Evolutionary conservation across 345 rosid species (phyloP).

Genomic region (Eucalyptus pauciflora): DNA sequence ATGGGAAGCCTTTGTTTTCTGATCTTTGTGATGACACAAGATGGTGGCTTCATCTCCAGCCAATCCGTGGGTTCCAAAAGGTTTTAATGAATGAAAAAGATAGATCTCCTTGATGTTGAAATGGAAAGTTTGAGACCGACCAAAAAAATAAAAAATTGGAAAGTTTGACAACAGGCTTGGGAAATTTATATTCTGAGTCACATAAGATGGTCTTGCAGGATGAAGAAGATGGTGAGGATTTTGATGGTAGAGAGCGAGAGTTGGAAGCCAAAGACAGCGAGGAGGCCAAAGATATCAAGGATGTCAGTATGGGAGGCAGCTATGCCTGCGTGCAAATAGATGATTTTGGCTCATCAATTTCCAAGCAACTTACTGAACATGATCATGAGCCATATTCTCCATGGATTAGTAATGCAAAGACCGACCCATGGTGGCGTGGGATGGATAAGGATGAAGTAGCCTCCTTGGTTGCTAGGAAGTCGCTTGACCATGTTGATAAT

Average conservation of each 20-base stretch:
- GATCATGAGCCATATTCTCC: constrained; percentile 42
- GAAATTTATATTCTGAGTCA: constrained; percentile 6
- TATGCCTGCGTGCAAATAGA: constrained; percentile 23
- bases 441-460: constrained; percentile 77
- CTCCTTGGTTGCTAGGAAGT: constrained; percentile 68
- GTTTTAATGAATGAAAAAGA: constrained; percentile 35
- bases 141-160: not conserved
- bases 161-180: constrained; percentile 8
- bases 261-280: constrained; percentile 3
- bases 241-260: constrained; percentile 2
- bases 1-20: constrained; percentile 30
- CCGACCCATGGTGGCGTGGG: constrained; percentile 78
- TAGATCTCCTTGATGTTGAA: constrained; percentile 37
- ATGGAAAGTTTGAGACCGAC: constrained; percentile 4
- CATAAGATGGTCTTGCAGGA: not conserved
- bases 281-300: constrained; percentile 25
- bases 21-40: constrained; percentile 39
- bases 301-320: constrained; percentile 19
- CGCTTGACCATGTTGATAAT: constrained; percentile 53
- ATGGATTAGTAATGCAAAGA: constrained; percentile 47
- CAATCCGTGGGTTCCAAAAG: constrained; percentile 46
- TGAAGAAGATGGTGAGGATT: constrained; percentile 1
- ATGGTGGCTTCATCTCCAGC: constrained; percentile 71
- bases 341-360: constrained; percentile 11
- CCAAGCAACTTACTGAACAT: constrained; percentile 18